Base-by-base conservation (phyloP, 2,329 filamentous ascomycete genomes). In the Cordyceps pruinosa region DNA sequence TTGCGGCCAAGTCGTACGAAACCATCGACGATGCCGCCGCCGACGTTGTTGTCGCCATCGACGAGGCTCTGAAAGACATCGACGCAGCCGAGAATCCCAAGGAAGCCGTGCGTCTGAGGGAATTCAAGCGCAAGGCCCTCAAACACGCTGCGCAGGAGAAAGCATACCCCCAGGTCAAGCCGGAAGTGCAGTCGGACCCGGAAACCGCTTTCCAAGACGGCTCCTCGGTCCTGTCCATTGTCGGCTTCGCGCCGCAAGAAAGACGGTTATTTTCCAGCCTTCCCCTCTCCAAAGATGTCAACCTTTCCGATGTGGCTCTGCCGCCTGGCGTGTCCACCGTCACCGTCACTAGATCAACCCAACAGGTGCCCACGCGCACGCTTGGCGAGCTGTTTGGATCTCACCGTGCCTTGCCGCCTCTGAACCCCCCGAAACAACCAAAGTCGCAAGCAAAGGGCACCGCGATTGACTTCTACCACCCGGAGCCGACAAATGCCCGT, bases 261-360 rank as follows among this genome's bases (percentile, higher is more conserved):
- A 87, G 85, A 63, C 88, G 93, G 59, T 76, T 97, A 4, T 97
- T 94, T 69, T 96, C 93, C 4, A 96, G 92, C 70, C 76, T 96
- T 50, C 89, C 73, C 9, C 47, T 66, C 15, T 66, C 70, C 2
- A 59, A 66, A 12, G 65, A 69, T 49, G 58, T 65, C 37, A 65
- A 71, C 37, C 57, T 71, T 56, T 63, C 66, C 46, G 63, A 68
- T 65, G 77, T 80, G 37, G 80, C 76, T 21, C 74, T 97, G 26
- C 92, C 92, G 0, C 86, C 84, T 58, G 90, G 90, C 37, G 82
- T 96, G 42, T 83, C 83, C 21, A 64, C 73, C 39, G 70, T 71
- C 23, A 66, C 65, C 26, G 66, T 75, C 56, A 62, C 65, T 62
- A 71, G 66, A 19, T 74, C 65, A 13, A 69, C 61, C 15, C 62